Base-by-base conservation (phyloP, 73 alveolate species). In the Stentor roeselii region DNA sequence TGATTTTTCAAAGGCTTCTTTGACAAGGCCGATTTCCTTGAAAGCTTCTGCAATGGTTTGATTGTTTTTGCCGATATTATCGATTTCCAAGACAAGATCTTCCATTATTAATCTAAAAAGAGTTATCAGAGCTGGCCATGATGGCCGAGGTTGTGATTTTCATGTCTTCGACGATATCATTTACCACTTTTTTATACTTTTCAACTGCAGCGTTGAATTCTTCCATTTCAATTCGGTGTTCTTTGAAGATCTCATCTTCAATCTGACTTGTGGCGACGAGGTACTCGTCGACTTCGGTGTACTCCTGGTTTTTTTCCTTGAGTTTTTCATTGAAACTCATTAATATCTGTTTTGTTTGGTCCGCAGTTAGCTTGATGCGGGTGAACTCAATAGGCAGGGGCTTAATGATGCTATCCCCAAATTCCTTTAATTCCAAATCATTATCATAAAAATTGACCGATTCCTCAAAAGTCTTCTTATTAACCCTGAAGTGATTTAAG, bases 271-370 rank as follows among this genome's bases (percentile, higher is more conserved):
- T 67, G 11, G 34, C 2, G 11, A 67, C 37, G 1, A 21, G 34
- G 34, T 67, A 67, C 80, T 67, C 80, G 34, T 67, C 80, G 34
- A 67, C 21, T 27, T 67, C 80, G 11, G 34, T 21, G 34, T 30
- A 30, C 21, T 67, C 80, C n/a, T 36, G 27, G 34, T 67, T 67
- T 11, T 21, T 21, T 21, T 67, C 80, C 11, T 0, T 67, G 21
- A 67, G 34, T 30, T 32, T 21, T 1, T 67, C 34, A 1, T 36
- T 27, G 41, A 27, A 67, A 67, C 34, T 27, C 80, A 30, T n/a
- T 32, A 67, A 21, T 21, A 67, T 21, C 0, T n/a, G 27, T 27
- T 21, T 67, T 21, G 37, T 32, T 30, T 2, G 50, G 27, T 67
- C 41, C 37, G 11, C 34, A 30, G 80, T 30, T n/a, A 67, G 41